Evolutionary conservation across 2,329 filamentous ascomycete species (phyloP).

Genomic region (Zymoseptoria tritici): DNA sequence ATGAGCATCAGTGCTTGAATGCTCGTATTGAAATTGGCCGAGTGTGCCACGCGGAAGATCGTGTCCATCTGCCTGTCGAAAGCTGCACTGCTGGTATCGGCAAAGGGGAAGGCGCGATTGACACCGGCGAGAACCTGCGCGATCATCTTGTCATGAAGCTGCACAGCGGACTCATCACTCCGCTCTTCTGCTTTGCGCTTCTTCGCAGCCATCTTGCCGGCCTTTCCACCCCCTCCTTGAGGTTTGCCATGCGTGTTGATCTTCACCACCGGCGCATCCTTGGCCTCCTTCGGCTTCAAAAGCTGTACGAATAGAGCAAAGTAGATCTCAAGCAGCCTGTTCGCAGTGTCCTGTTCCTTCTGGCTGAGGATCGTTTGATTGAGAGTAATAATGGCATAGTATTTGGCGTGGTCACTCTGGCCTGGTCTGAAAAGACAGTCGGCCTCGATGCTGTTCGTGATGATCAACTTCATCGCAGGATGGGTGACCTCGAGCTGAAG

Average conservation of each 20-base stretch:
- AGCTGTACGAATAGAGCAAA: conserved; percentile 81
- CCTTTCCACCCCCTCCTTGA: conserved; percentile 49
- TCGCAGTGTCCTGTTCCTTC: conserved; percentile 74
- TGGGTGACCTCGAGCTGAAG: conserved; percentile 83
- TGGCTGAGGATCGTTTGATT: conserved; percentile 91
- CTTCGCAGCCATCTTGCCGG: conserved; percentile 48
- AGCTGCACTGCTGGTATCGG: conserved; percentile 68
- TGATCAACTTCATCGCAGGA: conserved; percentile 85
- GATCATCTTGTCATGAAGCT: conserved; percentile 82
- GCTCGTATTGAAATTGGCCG: conserved; percentile 97
- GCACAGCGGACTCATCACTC: conserved; percentile 37
- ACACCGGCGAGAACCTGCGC: conserved; percentile 89
- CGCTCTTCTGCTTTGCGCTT: conserved; percentile 36
- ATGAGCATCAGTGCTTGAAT: conserved; percentile 93
- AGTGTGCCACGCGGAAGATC: conserved; percentile 91
- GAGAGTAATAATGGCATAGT: conserved; percentile 91
- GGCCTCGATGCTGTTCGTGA: conserved; percentile 76
- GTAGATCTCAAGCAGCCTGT: conserved; percentile 79
- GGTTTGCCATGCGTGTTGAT: conserved; percentile 24
- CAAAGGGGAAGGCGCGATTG: conserved; percentile 92
- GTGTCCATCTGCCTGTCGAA: conserved; percentile 88
- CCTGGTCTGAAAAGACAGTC: conserved; percentile 82
- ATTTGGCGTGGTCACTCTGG: conserved; percentile 81
- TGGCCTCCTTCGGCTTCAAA: conserved; percentile 54
- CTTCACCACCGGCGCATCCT: conserved; percentile 13